These are phyloP conservation scores for Salpingoeca rosetta DNA, from an alignment of 78 protist species.

Conservation along the genomic window DNA sequence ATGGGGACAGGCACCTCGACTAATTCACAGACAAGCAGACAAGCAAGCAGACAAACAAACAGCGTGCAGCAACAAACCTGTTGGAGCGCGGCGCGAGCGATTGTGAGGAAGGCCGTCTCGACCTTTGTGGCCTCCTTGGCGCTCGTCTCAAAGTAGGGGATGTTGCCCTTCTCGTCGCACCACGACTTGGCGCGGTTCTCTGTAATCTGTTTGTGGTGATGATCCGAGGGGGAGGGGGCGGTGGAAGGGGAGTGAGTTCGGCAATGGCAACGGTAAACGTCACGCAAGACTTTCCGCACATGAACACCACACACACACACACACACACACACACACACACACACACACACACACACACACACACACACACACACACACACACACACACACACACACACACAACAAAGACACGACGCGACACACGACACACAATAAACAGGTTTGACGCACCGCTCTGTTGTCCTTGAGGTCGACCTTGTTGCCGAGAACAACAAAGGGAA, in stretches of 20 bases:
- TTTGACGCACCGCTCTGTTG: conserved; percentile 30
- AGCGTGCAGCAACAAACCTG: conserved; percentile 45
- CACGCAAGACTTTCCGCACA: too few relatives aligned
- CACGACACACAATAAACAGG: neutral
- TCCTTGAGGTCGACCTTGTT: conserved; percentile 93
- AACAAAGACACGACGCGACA: neutral
- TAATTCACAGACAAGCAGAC: neutral
- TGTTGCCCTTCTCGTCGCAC: conserved; percentile 84
- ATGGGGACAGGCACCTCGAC: neutral
- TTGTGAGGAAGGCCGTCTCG: conserved; percentile 93
- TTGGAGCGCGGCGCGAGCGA: conserved; percentile 80
- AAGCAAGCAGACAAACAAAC: neutral
- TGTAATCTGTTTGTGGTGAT: conserved; percentile 33
- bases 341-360: neutral
- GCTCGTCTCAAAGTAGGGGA: conserved; percentile 93
- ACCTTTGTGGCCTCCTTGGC: conserved; percentile 96
- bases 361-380: neutral
- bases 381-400: neutral
- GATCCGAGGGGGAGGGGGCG: too few relatives aligned
- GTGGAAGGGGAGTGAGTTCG: too few relatives aligned
- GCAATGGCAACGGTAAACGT: too few relatives aligned
- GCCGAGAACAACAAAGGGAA: conserved; percentile 95
- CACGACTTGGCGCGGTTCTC: conserved; percentile 86
- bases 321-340: conserved; percentile 9
- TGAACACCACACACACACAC: too few relatives aligned